phyloP scores from a whole-genome alignment of 352 stramenopile species.

The Phytophthora sp. region DNA sequence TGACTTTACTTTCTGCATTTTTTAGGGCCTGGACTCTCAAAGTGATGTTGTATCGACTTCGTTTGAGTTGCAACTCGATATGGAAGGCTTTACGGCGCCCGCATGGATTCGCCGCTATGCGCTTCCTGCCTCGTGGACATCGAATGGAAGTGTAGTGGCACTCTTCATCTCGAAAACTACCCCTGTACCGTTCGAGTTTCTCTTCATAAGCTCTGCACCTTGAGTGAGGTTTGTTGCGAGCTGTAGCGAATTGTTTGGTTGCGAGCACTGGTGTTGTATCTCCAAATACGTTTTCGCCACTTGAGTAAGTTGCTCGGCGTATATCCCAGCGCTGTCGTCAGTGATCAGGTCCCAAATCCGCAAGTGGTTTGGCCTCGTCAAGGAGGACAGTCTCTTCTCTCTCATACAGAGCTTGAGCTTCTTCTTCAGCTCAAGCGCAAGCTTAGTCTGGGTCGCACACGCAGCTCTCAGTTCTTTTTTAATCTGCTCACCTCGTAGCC shows the following conservation, averaged over 20 bases:
- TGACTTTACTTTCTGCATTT: not conserved
- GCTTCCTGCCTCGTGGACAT: slow-evolving; percentile 15
- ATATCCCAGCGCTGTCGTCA: slow-evolving; percentile 10
- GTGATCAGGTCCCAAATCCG: slow-evolving; percentile 1
- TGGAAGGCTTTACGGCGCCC: slow-evolving; percentile 1
- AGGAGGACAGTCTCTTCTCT: not conserved
- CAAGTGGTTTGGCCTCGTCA: not conserved
- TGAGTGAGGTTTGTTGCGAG: not conserved
- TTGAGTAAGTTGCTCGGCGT: slow-evolving; percentile 16
- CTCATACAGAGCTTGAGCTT: not conserved
- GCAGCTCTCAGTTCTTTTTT: not conserved
- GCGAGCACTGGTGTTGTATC: not conserved
- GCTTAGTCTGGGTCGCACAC: not conserved
- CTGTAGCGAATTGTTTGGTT: not conserved
- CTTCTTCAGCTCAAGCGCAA: slow-evolving; percentile 8
- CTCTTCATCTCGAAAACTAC: slow-evolving; percentile 14
- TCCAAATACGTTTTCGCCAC: slow-evolving; percentile 12
- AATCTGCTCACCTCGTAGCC: not conserved
- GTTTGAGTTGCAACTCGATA: not conserved
- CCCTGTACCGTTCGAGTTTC: not conserved
- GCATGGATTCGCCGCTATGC: slow-evolving; percentile 9
- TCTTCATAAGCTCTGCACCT: slow-evolving; percentile 3
- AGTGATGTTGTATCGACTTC: not conserved
- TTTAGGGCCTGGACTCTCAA: too few species aligned
- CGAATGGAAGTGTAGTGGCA: slow-evolving; percentile 8